Evolutionary conservation across 148 eudicot genomes (phyloP), one percentile per base, ranked within the genome.

Genomic region (Diospyros kaki): DNA sequence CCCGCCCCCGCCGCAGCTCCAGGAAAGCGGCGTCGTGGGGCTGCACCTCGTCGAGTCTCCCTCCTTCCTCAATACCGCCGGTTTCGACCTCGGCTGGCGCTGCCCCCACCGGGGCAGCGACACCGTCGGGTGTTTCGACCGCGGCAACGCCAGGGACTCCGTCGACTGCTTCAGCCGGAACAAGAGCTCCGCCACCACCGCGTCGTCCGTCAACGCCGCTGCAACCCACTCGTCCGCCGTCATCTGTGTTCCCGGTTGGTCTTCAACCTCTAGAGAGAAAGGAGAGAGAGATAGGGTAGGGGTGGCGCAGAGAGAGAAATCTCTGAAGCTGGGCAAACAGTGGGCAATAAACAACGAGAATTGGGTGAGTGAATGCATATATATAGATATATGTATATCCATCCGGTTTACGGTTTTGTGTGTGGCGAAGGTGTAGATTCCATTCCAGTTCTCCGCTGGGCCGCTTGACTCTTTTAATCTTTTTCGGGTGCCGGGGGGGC

Each of bases 21-120:
- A 85, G n/a, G 87, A 85, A 44, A 85, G 85, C 15, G 85, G 85
- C 11, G 85, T 85, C 40, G 83, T 85, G 38, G 88, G 88, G 66
- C 85, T 85, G 9, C 72, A 73, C 39, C 85, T 76, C 43, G 59
- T 81, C 46, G 65, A 62, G 12, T 80, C 83, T 15, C 60, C 18
- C 18, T 75, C 74, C 86, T 39, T 46, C 38, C 1, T 9, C 40
- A 28, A 28, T 0, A 28, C 28, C 28, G 72, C 44, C 18, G 72
- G 72, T 6, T 69, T 69, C 17, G 72, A 69, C 18, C 87, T 56
- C 59, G 78, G 78, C 55, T 64, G 78, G 6, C 76, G 78, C 43
- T 48, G 61, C 1, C 79, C 84, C 86, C 84, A 84, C n/a, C 55
- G 65, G 2, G 65, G 40, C 10, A 71, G 85, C 66, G 65, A 80